phyloP scores from a whole-genome alignment of 441 rosid species.

The Gossypium schwendimanii region DNA sequence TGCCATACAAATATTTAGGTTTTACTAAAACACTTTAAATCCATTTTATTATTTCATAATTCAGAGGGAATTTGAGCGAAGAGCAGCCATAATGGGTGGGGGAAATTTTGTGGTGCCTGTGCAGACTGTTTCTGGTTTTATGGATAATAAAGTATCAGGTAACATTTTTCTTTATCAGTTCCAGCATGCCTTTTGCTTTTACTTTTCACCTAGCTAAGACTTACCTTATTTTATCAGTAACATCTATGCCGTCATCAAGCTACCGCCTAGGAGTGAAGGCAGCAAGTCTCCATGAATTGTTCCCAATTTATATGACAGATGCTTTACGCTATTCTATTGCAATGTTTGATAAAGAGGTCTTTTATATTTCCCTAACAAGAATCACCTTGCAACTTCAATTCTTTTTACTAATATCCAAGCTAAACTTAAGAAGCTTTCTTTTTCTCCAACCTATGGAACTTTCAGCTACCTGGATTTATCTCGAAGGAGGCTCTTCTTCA shows the following conservation, averaged over 20 bases:
- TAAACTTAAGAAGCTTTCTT: background rate
- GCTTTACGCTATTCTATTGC: conserved; percentile 62
- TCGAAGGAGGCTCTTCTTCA: conserved; percentile 83
- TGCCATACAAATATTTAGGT: background rate
- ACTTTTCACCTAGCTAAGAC: conserved; percentile 18
- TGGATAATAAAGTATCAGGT: conserved; percentile 69
- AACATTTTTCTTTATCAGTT: background rate
- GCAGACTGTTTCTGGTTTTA: conserved; percentile 75
- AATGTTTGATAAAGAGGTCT: conserved; percentile 75
- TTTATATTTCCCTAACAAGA: background rate
- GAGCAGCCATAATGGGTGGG: conserved; percentile 85
- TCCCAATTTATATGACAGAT: conserved; percentile 61
- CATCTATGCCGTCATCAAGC: conserved; percentile 75
- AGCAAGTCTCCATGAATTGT: conserved; percentile 71
- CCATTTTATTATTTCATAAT: conserved; percentile 17
- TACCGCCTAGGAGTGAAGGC: conserved; percentile 83
- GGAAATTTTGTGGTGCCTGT: conserved; percentile 74
- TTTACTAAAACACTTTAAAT: background rate
- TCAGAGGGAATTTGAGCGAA: conserved; percentile 81
- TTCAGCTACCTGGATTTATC: conserved; percentile 85
- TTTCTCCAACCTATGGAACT: conserved; percentile 14
- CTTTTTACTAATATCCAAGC: background rate
- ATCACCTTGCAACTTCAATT: background rate
- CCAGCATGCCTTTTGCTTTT: background rate
- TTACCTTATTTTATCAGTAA: conserved; percentile 32